A percentile compares a stretch with the other conserved stretches of the same genome.
phyloP scores from a whole-genome alignment of 371 early-diverging fungal genomes.

The Haplosporangium sp. region DNA sequence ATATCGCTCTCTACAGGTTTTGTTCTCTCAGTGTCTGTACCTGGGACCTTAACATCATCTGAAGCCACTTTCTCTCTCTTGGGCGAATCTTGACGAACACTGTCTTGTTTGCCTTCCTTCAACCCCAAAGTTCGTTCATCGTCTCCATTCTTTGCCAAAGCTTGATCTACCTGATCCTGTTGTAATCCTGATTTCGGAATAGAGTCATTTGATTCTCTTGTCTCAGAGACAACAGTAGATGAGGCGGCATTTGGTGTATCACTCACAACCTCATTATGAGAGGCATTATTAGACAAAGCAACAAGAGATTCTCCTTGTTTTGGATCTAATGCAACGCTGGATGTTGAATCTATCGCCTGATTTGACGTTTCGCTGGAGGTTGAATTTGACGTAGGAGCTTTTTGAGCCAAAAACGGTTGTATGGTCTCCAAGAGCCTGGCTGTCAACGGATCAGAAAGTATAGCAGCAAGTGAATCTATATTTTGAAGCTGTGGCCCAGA shows the following conservation, averaged over 20 bases:
- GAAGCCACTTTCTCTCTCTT: neutral
- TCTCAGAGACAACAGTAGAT: neutral
- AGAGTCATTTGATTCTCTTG: neutral
- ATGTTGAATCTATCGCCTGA: neutral
- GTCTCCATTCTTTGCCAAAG: neutral
- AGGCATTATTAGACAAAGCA: neutral
- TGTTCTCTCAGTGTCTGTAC: neutral
- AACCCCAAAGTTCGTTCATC: neutral
- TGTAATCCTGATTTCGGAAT: neutral
- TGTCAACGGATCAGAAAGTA: constrained; percentile 17
- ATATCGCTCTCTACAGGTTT: neutral
- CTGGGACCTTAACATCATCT: neutral
- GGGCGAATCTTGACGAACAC: neutral
- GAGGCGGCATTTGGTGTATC: neutral
- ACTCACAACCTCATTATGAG: neutral
- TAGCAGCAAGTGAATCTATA: neutral
- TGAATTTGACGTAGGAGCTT: neutral
- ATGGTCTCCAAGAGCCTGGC: constrained; percentile 18
- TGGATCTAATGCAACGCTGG: neutral
- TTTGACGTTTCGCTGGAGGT: neutral
- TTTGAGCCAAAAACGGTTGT: constrained; percentile 13
- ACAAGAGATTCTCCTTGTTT: neutral
- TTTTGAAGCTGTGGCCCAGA: neutral
- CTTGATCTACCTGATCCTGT: neutral
- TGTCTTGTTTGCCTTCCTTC: neutral